Percentiles rank a stretch among this genome's conserved stretches.
phyloP scores from a whole-genome alignment of 306 rosid genomes.

The Prunus mongolica region DNA sequence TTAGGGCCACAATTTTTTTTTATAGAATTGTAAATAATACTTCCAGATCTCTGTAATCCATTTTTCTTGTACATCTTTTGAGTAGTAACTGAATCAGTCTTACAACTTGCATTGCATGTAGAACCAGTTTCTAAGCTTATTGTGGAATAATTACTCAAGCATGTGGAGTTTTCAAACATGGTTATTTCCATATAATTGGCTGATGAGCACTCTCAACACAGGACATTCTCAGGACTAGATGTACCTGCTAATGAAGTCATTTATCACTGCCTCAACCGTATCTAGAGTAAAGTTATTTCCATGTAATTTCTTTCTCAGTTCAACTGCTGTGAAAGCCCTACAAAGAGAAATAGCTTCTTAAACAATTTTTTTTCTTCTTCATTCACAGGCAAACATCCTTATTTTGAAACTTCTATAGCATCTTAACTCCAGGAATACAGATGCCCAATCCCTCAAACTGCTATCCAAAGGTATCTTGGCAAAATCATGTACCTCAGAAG shows the following conservation, averaged over 20 bases:
- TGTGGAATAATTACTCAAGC: neutral
- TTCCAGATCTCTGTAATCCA: neutral
- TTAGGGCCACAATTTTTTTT: neutral
- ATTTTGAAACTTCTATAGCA: neutral
- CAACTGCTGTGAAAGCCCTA: slow-evolving; percentile 80
- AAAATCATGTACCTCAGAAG: neutral
- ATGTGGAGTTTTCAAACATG: neutral
- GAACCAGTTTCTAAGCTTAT: neutral
- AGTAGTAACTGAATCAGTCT: neutral
- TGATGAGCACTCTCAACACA: slow-evolving; percentile 2
- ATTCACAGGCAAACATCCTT: neutral
- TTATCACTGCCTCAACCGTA: slow-evolving; percentile 54
- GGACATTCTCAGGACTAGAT: slow-evolving; percentile 16
- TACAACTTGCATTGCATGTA: neutral
- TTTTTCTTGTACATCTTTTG: neutral
- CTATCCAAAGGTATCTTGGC: neutral
- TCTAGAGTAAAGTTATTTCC: slow-evolving; percentile 49
- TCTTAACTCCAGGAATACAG: neutral
- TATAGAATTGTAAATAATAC: neutral
- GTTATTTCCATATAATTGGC: neutral
- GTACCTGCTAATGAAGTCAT: slow-evolving; percentile 64
- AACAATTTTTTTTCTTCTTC: neutral
- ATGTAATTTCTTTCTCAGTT: slow-evolving; percentile 66
- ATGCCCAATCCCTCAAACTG: neutral
- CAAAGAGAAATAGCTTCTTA: slow-evolving; percentile 11